phyloP scores from a whole-genome alignment of 805 yeast genomes.

The Monosporozyma aerobia region DNA sequence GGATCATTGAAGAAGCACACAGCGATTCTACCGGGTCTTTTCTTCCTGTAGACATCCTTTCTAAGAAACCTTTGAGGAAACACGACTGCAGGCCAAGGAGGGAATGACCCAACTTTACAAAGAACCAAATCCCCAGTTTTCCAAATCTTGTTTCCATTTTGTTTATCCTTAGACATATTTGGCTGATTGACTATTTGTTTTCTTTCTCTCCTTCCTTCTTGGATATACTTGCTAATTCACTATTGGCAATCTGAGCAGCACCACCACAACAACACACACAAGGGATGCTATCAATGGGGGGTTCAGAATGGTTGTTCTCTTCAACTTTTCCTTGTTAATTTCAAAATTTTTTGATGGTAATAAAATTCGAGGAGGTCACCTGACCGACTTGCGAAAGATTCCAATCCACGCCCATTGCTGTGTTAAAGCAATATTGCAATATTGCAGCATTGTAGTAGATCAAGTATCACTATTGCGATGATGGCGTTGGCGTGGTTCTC shows the following conservation, averaged over 20 bases:
- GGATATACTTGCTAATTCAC: no score
- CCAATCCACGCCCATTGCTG: no score
- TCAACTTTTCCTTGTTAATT: neutral
- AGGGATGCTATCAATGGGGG: neutral
- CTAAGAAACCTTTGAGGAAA: constrained; percentile 27
- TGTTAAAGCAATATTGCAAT: no score
- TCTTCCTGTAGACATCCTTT: constrained; percentile 22
- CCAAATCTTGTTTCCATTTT: neutral
- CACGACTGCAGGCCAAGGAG: constrained; percentile 31
- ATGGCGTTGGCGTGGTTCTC: constrained; percentile 22
- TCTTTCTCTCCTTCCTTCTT: neutral
- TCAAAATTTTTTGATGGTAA: neutral
- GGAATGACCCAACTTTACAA: constrained; percentile 29
- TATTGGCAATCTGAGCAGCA: no score
- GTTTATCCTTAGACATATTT: neutral
- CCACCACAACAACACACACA: no score
- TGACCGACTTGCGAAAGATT: neutral
- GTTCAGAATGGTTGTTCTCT: neutral
- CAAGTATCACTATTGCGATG: neutral
- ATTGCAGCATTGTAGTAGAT: no score
- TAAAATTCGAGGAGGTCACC: neutral
- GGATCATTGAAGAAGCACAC: constrained; percentile 31
- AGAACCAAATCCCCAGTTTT: constrained; percentile 24
- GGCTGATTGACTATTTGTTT: neutral
- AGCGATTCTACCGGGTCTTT: constrained; percentile 21